A percentile compares a stretch with the other conserved stretches of the same genome.
Conservation (phyloP, 805 yeast species). For the Ogataea glucozyma region DNA sequence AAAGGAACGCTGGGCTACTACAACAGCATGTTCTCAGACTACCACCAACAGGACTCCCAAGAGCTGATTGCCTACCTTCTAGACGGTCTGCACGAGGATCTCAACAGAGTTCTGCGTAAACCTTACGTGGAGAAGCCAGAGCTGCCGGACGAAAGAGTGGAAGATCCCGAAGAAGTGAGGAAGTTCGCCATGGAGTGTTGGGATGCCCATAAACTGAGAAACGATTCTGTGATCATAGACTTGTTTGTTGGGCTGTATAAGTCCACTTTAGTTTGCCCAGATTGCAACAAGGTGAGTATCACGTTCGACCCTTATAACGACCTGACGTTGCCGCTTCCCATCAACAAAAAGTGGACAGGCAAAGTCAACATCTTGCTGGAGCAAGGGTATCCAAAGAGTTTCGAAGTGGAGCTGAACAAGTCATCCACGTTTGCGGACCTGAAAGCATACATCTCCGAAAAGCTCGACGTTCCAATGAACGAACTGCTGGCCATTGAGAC, state of each 20-base stretch:
- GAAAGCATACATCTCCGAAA: conserved; percentile 57
- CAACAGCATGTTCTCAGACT: conserved; percentile 76
- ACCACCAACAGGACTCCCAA: conserved; percentile 90
- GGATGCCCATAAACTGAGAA: conserved; percentile 75
- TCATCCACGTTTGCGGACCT: conserved; percentile 64
- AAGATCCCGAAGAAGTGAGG: conserved; percentile 52
- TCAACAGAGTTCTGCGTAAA: conserved; percentile 77
- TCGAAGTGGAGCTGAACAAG: conserved; percentile 75
- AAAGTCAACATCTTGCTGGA: conserved; percentile 64
- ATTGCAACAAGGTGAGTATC: conserved; percentile 72
- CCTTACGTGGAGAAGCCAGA: conserved; percentile 92
- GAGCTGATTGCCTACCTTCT: conserved; percentile 85
- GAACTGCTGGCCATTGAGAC: conserved; percentile 58
- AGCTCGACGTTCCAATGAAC: conserved; percentile 38
- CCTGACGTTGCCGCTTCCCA: conserved; percentile 85
- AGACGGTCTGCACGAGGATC: conserved; percentile 90
- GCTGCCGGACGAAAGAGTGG: conserved; percentile 58
- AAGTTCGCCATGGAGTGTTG: conserved; percentile 74
- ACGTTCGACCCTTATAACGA: conserved; percentile 95
- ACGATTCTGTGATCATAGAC: conserved; percentile 83
- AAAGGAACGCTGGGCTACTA: conserved; percentile 76
- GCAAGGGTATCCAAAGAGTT: conserved; percentile 44
- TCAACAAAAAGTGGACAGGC: conserved; percentile 69
- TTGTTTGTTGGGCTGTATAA: conserved; percentile 89
- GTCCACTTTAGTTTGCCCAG: conserved; percentile 87